Evolutionary conservation across 2,329 filamentous ascomycete genomes (phyloP).

Genomic region (Aaosphaeria pasadenensis): DNA sequence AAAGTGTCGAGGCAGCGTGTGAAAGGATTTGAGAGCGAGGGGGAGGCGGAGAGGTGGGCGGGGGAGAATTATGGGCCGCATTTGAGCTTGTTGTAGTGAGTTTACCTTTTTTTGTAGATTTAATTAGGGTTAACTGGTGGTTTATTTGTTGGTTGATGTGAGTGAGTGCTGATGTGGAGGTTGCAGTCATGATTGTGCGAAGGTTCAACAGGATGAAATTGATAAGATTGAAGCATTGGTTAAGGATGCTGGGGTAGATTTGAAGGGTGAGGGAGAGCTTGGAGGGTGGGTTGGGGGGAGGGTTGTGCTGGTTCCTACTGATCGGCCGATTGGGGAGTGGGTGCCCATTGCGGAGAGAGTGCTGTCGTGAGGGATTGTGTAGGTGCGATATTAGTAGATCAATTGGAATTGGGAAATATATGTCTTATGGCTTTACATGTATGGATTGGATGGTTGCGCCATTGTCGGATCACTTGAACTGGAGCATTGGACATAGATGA

Average conservation of each 20-base stretch:
- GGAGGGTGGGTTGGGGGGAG: conserved; percentile 33
- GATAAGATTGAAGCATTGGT: conserved; percentile 17
- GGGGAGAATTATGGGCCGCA: conserved; percentile 36
- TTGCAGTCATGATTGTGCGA: conserved; percentile 23
- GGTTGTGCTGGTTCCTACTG: conserved; percentile 41
- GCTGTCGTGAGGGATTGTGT: conserved; percentile 8
- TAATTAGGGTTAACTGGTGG: not conserved
- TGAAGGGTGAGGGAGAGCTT: conserved; percentile 18
- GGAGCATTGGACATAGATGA: too few species aligned
- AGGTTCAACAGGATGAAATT: conserved; percentile 17
- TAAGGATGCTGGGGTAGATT: conserved; percentile 17
- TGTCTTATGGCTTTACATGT: not conserved
- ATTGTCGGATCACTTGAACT: too few species aligned
- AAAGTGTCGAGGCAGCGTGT: conserved; percentile 23
- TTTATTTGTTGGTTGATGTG: too few species aligned
- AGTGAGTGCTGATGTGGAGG: too few species aligned
- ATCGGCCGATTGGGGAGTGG: conserved; percentile 37
- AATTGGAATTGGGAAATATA: not conserved
- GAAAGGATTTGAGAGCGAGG: conserved; percentile 18
- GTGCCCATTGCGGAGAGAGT: conserved; percentile 28
- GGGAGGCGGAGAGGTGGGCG: conserved; percentile 26
- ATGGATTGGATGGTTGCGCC: too few species aligned
- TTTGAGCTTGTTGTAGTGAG: conserved; percentile 42
- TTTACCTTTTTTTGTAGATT: conserved; percentile 3
- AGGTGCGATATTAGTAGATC: not conserved